Base-by-base conservation (phyloP, 2,329 filamentous ascomycete species). In the Clarireedia monteithiana region DNA sequence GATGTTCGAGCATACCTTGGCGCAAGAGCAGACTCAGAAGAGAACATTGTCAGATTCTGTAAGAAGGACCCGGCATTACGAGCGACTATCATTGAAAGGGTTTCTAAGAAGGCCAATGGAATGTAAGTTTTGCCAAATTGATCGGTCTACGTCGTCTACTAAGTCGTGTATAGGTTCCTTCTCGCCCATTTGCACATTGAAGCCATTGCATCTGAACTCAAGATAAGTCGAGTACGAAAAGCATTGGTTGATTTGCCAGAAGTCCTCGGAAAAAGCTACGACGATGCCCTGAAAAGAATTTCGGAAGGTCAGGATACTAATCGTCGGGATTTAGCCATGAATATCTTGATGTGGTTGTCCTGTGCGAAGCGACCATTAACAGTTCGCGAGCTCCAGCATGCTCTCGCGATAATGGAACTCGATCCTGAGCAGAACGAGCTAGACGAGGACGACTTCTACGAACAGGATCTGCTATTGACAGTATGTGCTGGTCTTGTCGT, bases 351-450 rank as follows among this genome's bases (percentile, higher is more conserved):
- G 23, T 78, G 74, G 76, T 69, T 78, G 9, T 67, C 66, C 0
- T 73, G 58, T 44, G 67, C 73, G 0, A 69, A 62, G 40, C 66
- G 69, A 36, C 69, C 62, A 0, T 55, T 78, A 0, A 68, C 58
- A 1, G 61, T 56, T 0, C 0, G 27, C 0, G 74, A 78, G 56
- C 64, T 78, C 2, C 68, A 69, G 47, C 68, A 77, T 60, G 75
- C 75, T 0, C 65, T 80, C 10, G 74, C 72, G 0, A 64, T 74
- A 0, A 69, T 73, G 36, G 1, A 50, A 0, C 68, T 59, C 0
- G 57, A 63, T 0, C 46, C 76, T 15, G 69, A 75, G 5, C 40
- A 52, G 14, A 27, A 15, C 6, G 55, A 55, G 24, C 24, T 57
- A 10, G 46, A 57, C 9, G 44, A 68, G 46, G 68, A 73, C 2